These are phyloP conservation scores for Aspergillus sp. DNA, from an alignment of 2,329 filamentous ascomycete genomes.

Conservation along the genomic window DNA sequence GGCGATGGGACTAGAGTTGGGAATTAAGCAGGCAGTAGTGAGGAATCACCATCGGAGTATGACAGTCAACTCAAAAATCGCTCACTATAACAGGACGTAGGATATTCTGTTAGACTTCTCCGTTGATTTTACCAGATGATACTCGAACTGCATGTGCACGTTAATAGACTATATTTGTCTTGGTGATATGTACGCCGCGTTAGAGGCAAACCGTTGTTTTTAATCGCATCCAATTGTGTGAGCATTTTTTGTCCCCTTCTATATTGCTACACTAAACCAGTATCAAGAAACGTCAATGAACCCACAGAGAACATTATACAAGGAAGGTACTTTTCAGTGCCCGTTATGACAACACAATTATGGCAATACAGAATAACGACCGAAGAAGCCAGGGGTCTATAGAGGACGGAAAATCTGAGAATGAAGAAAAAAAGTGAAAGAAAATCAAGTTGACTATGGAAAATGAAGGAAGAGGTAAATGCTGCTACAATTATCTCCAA, in stretches of 20 bases:
- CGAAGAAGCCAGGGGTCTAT: slow-evolving; percentile 15
- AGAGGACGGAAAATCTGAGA: slow-evolving; percentile 12
- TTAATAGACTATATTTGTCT: no score
- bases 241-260: slow-evolving; percentile 5
- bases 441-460: slow-evolving; percentile 25
- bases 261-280: slow-evolving; percentile 8
- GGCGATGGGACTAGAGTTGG: neutral
- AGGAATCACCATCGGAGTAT: neutral
- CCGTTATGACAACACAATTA: slow-evolving; percentile 1
- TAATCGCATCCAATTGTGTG: neutral
- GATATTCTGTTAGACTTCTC: no score
- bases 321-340: neutral
- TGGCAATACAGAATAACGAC: neutral
- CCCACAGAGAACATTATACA: neutral
- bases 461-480: slow-evolving; percentile 21
- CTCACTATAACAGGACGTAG: no score
- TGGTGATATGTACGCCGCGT: no score
- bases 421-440: slow-evolving; percentile 12
- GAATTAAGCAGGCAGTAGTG: neutral
- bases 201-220: neutral
- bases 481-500: slow-evolving; percentile 25
- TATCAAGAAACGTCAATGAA: slow-evolving; percentile 3
- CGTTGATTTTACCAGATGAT: no score
- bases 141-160: no score
- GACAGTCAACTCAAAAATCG: neutral